A percentile compares a stretch with the other conserved stretches of the same genome.
phyloP scores from a whole-genome alignment of 805 yeast genomes.

The Candida succiphila region DNA sequence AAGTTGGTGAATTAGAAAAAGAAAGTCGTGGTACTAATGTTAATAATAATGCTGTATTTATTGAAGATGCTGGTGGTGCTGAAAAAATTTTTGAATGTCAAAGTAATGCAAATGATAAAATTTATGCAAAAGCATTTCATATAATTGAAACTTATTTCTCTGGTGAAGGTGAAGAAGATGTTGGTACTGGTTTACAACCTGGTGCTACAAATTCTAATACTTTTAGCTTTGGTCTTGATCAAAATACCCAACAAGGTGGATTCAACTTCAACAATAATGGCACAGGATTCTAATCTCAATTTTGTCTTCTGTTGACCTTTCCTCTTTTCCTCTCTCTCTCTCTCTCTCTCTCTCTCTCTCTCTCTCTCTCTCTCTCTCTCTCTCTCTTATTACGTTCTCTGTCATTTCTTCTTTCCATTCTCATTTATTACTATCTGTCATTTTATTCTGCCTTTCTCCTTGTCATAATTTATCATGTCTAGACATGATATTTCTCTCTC shows the following conservation, averaged over 20 bases:
- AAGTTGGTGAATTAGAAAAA: slow-evolving; percentile 89
- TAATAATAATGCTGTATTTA: slow-evolving; percentile 82
- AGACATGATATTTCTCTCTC: neutral
- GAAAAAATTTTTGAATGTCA: slow-evolving; percentile 93
- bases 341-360: neutral
- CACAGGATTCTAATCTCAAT: neutral
- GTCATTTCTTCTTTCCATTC: slow-evolving; percentile 11
- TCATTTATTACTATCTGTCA: slow-evolving; percentile 11
- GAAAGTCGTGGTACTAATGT: slow-evolving; percentile 59
- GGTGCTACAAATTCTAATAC: slow-evolving; percentile 64
- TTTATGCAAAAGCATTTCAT: slow-evolving; percentile 82
- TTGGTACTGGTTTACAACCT: slow-evolving; percentile 62
- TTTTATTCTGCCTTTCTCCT: slow-evolving; percentile 1
- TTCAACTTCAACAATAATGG: slow-evolving; percentile 32
- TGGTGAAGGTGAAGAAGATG: slow-evolving; percentile 62
- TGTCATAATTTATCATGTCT: neutral
- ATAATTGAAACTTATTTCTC: slow-evolving; percentile 89
- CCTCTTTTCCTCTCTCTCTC: neutral
- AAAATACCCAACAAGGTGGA: slow-evolving; percentile 36
- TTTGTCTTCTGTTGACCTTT: neutral
- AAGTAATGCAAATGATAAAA: slow-evolving; percentile 81
- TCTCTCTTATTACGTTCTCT: slow-evolving; percentile 1
- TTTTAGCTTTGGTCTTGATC: slow-evolving; percentile 75
- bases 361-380: slow-evolving; percentile 1
- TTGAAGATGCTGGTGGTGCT: slow-evolving; percentile 98